A percentile compares a stretch with the other conserved stretches of the same genome.
Evolutionary conservation across 2,329 filamentous ascomycete species (phyloP).

Genomic region (Ampelomyces quisqualis): DNA sequence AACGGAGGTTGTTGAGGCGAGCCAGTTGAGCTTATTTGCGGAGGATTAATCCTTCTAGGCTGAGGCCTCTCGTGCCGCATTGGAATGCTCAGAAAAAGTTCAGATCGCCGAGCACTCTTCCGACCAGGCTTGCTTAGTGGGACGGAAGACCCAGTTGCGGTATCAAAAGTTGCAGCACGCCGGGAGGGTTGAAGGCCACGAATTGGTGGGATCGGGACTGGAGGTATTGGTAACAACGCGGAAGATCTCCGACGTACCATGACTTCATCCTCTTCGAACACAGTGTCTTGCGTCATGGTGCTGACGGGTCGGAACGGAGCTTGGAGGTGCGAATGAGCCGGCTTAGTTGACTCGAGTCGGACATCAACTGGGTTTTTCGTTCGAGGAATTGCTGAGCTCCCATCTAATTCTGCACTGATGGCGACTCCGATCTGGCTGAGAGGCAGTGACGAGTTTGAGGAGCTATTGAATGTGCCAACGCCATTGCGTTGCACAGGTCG

Average conservation of each 20-base stretch:
- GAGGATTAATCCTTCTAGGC: constrained; percentile 14
- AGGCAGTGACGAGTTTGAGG: constrained; percentile 25
- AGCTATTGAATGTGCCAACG: constrained; percentile 23
- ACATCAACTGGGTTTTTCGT: constrained; percentile 9
- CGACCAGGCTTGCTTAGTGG: constrained; percentile 1
- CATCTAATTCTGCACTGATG: constrained; percentile 40
- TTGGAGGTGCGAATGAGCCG: constrained; percentile 9
- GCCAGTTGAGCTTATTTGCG: constrained; percentile 10
- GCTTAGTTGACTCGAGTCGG: constrained; percentile 2
- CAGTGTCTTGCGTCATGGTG: constrained; percentile 37
- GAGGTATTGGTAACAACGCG: constrained; percentile 33
- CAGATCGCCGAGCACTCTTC: constrained; percentile 20
- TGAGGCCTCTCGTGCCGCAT: constrained; percentile 31
- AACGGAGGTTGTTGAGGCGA: constrained; percentile 11
- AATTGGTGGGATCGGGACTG: constrained; percentile 38
- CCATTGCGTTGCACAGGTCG: constrained; percentile 24
- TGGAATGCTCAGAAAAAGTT: constrained; percentile 37
- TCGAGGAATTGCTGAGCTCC: constrained; percentile 18
- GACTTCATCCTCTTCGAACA: constrained; percentile 43
- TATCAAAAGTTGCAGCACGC: constrained; percentile 13
- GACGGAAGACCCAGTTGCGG: background rate
- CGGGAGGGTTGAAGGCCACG: constrained; percentile 37
- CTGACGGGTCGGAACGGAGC: constrained; percentile 29
- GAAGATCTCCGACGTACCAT: constrained; percentile 28
- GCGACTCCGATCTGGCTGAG: constrained; percentile 42